These are phyloP conservation scores for Thalassiosira livingstoniorum DNA, from an alignment of 352 stramenopile genomes.

Conservation along the genomic window DNA sequence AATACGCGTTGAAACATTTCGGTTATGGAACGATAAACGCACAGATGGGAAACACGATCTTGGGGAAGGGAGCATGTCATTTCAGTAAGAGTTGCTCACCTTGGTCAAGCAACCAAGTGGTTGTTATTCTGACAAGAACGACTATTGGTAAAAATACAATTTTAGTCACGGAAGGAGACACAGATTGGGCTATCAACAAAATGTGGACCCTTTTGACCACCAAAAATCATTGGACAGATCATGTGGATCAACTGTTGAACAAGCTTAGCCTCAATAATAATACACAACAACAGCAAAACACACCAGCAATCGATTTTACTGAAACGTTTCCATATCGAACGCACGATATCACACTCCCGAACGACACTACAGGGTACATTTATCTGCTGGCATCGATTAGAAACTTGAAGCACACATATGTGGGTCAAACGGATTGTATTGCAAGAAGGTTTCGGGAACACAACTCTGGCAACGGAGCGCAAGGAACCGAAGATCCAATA, in stretches of 20 bases:
- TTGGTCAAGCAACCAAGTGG: conserved; percentile 34
- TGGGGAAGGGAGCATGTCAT: conserved; percentile 21
- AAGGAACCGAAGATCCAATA: background rate
- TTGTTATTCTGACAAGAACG: conserved; percentile 29
- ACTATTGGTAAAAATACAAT: background rate
- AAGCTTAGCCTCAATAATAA: too few relatives aligned
- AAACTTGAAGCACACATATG: background rate
- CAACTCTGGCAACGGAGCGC: conserved; percentile 11
- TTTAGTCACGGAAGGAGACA: conserved; percentile 8
- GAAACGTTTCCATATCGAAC: background rate
- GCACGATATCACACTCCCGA: background rate
- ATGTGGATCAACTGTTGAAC: too few relatives aligned
- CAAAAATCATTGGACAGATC: conserved; percentile 33
- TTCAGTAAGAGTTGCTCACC: conserved; percentile 13
- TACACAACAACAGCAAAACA: too few relatives aligned
- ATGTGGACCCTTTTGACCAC: conserved; percentile 40
- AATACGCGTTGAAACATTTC: conserved; percentile 46
- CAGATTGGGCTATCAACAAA: conserved; percentile 20
- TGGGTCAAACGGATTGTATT: background rate
- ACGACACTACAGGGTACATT: background rate
- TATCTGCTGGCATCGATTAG: background rate
- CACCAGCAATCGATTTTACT: background rate
- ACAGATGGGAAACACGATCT: conserved; percentile 37
- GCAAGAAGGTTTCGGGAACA: conserved; percentile 14
- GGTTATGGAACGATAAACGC: conserved; percentile 45